Conservation (phyloP, 306 rosid species). For the Prinsepia uniflora region DNA sequence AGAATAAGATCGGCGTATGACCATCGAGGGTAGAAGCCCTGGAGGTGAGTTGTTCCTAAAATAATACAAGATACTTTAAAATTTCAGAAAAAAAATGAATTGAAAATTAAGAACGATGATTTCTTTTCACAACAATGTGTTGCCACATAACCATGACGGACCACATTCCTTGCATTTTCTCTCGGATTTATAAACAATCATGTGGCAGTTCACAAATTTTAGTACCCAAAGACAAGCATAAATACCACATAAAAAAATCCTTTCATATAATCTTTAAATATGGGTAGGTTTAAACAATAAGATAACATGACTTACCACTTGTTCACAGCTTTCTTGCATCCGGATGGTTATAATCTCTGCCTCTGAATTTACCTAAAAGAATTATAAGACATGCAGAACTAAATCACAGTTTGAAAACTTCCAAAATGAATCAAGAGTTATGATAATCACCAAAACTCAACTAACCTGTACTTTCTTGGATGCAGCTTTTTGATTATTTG, state of each 20-base stretch:
- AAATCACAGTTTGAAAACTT: neutral
- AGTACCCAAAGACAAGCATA: slow-evolving; percentile 19
- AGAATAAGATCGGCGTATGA: neutral
- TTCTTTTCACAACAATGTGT: neutral
- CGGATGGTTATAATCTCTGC: slow-evolving; percentile 22
- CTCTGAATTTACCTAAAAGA: slow-evolving; percentile 28
- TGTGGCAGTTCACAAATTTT: slow-evolving; percentile 22
- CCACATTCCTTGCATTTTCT: slow-evolving; percentile 21
- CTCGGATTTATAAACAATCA: slow-evolving; percentile 26
- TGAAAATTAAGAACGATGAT: neutral
- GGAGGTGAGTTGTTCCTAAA: slow-evolving; percentile 33
- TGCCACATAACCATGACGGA: slow-evolving; percentile 18
- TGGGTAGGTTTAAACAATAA: neutral
- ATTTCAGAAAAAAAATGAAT: slow-evolving; percentile 7
- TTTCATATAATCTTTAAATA: neutral
- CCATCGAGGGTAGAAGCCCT: slow-evolving; percentile 39
- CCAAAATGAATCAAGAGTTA: neutral
- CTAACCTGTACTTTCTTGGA: slow-evolving; percentile 33
- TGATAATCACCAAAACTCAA: slow-evolving; percentile 16
- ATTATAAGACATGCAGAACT: slow-evolving; percentile 8
- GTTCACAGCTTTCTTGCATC: slow-evolving; percentile 41
- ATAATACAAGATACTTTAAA: slow-evolving; percentile 3
- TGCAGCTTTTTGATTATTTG: slow-evolving; percentile 25
- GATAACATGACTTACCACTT: slow-evolving; percentile 29
- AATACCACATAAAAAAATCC: slow-evolving; percentile 10